phyloP scores from a whole-genome alignment of 2,329 filamentous ascomycete genomes.

The Pseudocercospora fuligena region DNA sequence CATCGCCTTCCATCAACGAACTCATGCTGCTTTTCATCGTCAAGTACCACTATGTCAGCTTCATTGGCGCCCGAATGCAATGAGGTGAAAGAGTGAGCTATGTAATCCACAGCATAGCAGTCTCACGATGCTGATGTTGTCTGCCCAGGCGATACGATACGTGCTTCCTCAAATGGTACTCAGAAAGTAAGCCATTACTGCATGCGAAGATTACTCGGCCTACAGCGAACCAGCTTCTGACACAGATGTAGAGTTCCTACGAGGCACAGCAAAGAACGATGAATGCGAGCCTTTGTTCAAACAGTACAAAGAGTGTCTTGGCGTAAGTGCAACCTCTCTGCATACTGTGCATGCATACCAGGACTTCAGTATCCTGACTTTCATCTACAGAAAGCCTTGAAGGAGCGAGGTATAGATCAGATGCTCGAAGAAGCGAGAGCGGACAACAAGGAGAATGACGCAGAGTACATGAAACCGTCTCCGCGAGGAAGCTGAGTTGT shows the following conservation, averaged over 20 bases:
- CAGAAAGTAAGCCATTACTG: conserved; percentile 71
- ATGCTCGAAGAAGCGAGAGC: conserved; percentile 90
- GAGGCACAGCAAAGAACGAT: conserved; percentile 79
- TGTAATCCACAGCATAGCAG: background rate
- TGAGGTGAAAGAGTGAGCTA: conserved; percentile 86
- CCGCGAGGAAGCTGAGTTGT: background rate
- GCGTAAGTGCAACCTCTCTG: conserved; percentile 58
- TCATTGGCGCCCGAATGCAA: conserved; percentile 95
- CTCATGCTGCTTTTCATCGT: background rate
- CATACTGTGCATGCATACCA: background rate
- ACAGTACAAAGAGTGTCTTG: conserved; percentile 84
- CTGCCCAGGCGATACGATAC: conserved; percentile 85
- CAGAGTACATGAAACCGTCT: conserved; percentile 63
- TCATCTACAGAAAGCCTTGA: conserved; percentile 72
- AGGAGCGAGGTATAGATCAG: conserved; percentile 87
- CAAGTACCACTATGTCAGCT: conserved; percentile 71
- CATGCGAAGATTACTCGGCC: background rate
- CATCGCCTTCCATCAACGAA: background rate
- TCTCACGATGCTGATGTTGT: background rate
- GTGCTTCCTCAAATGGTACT: conserved; percentile 99
- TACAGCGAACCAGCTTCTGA: background rate
- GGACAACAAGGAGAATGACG: conserved; percentile 85
- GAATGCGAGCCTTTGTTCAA: conserved; percentile 88
- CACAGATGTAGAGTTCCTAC: conserved; percentile 71
- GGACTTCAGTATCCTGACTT: conserved; percentile 10